Conservation (phyloP, 257 asterid genomes). For the Ocimum tenuiflorum region DNA sequence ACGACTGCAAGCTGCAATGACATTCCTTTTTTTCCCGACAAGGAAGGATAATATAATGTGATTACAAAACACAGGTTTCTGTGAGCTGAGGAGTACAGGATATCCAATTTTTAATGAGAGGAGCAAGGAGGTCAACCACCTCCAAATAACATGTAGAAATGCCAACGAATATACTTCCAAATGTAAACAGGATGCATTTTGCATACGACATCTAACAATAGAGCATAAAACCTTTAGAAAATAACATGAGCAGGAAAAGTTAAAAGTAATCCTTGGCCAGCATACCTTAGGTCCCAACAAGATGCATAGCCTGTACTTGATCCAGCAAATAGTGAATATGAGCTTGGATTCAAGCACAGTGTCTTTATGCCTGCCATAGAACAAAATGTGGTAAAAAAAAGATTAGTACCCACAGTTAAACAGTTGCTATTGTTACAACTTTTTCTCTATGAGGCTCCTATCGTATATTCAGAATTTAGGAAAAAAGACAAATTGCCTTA, state of each 20-base stretch:
- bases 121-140: too few relatives aligned
- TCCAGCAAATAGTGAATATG: conserved; percentile 66
- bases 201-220: neutral
- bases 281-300: conserved; percentile 90
- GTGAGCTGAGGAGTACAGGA: neutral
- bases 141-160: too few relatives aligned
- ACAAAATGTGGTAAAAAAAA: conserved; percentile 12
- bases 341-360: conserved; percentile 56
- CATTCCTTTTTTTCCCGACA: too few relatives aligned
- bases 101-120: neutral
- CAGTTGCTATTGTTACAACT: neutral
- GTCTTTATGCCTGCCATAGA: conserved; percentile 51
- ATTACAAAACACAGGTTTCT: neutral
- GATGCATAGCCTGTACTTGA: conserved; percentile 71
- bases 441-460: too few relatives aligned
- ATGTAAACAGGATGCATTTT: too few relatives aligned
- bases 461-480: too few relatives aligned
- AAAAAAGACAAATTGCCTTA: too few relatives aligned
- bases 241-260: neutral
- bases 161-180: too few relatives aligned
- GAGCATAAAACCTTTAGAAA: neutral
- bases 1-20: too few relatives aligned
- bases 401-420: conserved; percentile 3
- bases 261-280: neutral
- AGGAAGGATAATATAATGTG: too few relatives aligned